Evolutionary conservation across 495 filamentous ascomycete genomes (phyloP).

Genomic region (Eremomyces bilateralis): DNA sequence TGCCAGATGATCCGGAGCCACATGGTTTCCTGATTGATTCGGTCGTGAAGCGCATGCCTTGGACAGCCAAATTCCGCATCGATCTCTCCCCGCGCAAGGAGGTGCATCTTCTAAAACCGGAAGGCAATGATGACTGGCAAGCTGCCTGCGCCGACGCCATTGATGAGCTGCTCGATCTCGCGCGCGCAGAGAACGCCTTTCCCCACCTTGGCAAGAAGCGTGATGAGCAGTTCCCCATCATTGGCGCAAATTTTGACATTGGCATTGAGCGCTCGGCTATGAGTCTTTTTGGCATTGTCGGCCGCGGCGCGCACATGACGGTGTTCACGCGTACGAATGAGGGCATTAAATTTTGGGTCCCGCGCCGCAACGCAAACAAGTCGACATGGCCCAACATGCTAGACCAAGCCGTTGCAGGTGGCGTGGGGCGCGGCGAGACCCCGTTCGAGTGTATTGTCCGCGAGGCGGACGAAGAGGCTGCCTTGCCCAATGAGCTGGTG

Average conservation of each 20-base stretch:
- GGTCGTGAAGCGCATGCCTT: constrained; percentile 25
- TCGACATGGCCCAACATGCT: constrained; percentile 31
- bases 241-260: background rate
- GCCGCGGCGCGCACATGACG: background rate
- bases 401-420: constrained; percentile 34
- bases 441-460: constrained; percentile 28
- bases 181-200: background rate
- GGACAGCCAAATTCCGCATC: constrained; percentile 20
- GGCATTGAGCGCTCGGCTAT: background rate
- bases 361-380: constrained; percentile 22
- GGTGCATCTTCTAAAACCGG: constrained; percentile 19
- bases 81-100: constrained; percentile 13
- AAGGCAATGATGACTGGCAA: constrained; percentile 3
- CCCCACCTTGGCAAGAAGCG: background rate
- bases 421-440: constrained; percentile 21
- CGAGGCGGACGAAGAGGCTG: constrained; percentile 34
- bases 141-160: background rate
- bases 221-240: background rate
- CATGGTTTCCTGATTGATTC: constrained; percentile 24
- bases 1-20: constrained; percentile 7
- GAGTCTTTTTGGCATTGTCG: background rate
- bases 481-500: constrained; percentile 17
- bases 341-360: constrained; percentile 26
- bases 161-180: background rate
- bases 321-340: background rate